These are phyloP conservation scores for Coemansia sp. DNA, from an alignment of 192 early-diverging fungal species.

Conservation along the genomic window DNA sequence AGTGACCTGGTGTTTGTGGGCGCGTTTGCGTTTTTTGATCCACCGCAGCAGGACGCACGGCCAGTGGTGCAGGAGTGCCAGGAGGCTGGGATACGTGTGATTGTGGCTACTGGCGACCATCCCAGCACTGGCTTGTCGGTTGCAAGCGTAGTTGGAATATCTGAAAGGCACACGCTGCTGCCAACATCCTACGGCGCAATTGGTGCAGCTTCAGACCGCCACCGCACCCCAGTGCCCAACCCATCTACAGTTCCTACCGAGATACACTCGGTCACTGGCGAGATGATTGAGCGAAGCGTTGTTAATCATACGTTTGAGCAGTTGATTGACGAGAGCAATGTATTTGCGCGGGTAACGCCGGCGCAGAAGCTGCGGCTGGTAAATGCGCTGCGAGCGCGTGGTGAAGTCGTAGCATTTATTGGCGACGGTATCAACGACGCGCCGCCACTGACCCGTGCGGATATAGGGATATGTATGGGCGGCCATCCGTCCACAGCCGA, in stretches of 20 bases:
- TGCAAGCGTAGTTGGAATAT: slow-evolving; percentile 40
- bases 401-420: slow-evolving; percentile 49
- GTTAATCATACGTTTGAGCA: slow-evolving; percentile 23
- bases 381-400: slow-evolving; percentile 36
- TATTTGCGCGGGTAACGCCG: slow-evolving; percentile 43
- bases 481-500: slow-evolving; percentile 61
- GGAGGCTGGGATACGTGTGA: slow-evolving; percentile 48
- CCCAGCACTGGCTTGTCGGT: slow-evolving; percentile 42
- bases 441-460: slow-evolving; percentile 76
- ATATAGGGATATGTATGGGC: slow-evolving; percentile 86
- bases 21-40: slow-evolving; percentile 50
- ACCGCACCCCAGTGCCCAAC: not conserved
- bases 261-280: slow-evolving; percentile 42
- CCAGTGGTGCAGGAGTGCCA: slow-evolving; percentile 41
- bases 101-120: slow-evolving; percentile 50
- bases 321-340: slow-evolving; percentile 42
- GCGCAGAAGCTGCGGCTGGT: slow-evolving; percentile 46
- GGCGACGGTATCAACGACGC: slow-evolving; percentile 93
- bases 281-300: slow-evolving; percentile 43
- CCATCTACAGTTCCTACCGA: slow-evolving; percentile 11
- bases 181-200: slow-evolving; percentile 5
- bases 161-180: slow-evolving; percentile 14
- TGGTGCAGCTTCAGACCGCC: not conserved
- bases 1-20: slow-evolving; percentile 44
- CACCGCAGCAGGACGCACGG: slow-evolving; percentile 42